Evolutionary conservation across 768 basidiomycete genomes (phyloP), one percentile per base, ranked within the genome.

Genomic region (Rhodotorula graminis): DNA sequence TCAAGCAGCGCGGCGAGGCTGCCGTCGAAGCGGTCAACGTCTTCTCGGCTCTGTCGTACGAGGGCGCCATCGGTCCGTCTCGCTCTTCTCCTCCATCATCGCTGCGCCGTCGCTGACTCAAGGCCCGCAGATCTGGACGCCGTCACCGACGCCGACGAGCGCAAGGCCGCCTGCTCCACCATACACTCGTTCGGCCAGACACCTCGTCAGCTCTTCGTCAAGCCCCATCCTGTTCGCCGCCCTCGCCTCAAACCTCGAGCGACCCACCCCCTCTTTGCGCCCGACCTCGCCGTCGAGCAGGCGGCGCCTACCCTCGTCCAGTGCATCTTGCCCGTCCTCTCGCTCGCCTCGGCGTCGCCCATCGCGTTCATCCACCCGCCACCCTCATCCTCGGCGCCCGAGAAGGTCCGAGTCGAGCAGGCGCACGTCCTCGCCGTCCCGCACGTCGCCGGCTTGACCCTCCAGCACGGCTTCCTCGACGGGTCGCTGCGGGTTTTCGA

Each of bases 101-200:
- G 15, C 8, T 5, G 25, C 27, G 11, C 10, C 19, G 42, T 7
- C 21, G 59, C 27, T 29, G 16, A 46, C 37, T 21, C 15, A 7
- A 23, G 7, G 33, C 27, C 8, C 64, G 90, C 40, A 75, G 93
- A 96, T 80, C 82, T 97, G 33, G 94, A 96, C 79, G 81, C 85
- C 8, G 95, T 97, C 66, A 86, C 86, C 11, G 90, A 96, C 79
- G 88, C 92, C 59, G 83, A 92, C 15, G 91, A 97, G 82, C 86
- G 90, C 49, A 92, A 93, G 78, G 93, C 94, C 0, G 92, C 92
- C 14, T 90, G 94, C 29, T 93, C 93, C 3, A 95, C 94, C 68
- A 94, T 96, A 61, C 93, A 95, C 80, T 95, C 95, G 73, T 97
- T 96, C 75, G 93, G 93, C 23, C 93, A 95, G 37, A 95, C 93